phyloP scores from a whole-genome alignment of 2,329 filamentous ascomycete species.

The Aspergillus cejpii region DNA sequence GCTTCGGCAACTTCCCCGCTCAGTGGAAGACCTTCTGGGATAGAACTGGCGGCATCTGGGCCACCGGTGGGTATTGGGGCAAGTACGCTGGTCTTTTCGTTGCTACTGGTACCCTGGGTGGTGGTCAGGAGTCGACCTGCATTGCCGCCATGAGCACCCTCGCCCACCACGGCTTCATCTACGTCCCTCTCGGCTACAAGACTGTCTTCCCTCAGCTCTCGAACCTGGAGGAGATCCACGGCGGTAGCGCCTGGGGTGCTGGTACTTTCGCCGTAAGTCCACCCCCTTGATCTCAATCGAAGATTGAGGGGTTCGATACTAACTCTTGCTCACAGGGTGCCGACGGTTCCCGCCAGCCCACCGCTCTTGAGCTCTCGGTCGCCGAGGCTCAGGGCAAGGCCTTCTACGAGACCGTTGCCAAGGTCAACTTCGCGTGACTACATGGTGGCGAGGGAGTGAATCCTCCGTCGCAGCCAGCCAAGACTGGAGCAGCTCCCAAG shows the following conservation, averaged over 20 bases:
- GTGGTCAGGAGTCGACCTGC: conserved; percentile 87
- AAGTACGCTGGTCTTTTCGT: conserved; percentile 91
- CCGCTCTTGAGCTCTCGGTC: conserved; percentile 65
- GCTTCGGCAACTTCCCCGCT: conserved; percentile 93
- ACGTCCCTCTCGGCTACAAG: conserved; percentile 90
- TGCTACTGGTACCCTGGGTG: conserved; percentile 73
- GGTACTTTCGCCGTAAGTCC: conserved; percentile 70
- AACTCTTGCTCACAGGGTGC: conserved; percentile 36
- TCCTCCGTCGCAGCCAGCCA: conserved; percentile 24
- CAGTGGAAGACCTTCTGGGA: conserved; percentile 91
- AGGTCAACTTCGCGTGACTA: conserved; percentile 70
- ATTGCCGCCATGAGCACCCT: conserved; percentile 77
- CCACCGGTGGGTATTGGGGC: conserved; percentile 66
- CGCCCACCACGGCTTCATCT: conserved; percentile 89
- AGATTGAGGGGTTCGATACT: conserved; percentile 5
- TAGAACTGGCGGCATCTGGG: conserved; percentile 79
- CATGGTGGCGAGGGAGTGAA: conserved; percentile 50
- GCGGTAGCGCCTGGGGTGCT: conserved; percentile 86
- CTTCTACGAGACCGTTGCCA: conserved; percentile 72
- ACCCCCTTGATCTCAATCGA: neutral
- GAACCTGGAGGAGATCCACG: conserved; percentile 71
- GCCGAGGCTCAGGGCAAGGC: conserved; percentile 75
- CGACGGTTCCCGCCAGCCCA: conserved; percentile 80
- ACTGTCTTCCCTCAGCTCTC: conserved; percentile 64
- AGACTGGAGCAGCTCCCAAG: conserved; percentile 17